Evolutionary conservation across 1,284 basidiomycete genomes (phyloP).

Genomic region (Inonotus hispidus): DNA sequence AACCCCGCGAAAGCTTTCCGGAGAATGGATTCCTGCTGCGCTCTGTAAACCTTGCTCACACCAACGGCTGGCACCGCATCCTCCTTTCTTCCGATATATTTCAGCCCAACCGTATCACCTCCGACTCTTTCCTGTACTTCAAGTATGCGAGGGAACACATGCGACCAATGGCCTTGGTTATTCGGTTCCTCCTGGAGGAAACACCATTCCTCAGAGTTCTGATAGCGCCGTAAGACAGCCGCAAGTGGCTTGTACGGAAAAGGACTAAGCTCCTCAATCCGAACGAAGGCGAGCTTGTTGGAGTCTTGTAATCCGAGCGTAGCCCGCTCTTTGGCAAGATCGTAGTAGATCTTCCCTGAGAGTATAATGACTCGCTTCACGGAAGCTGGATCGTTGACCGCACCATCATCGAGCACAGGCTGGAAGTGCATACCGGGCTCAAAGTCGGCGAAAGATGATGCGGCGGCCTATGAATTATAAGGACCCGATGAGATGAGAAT

Average conservation of each 20-base stretch:
- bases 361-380: constrained; percentile 56
- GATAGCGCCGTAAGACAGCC: constrained; percentile 44
- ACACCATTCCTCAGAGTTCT: constrained; percentile 31
- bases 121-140: constrained; percentile 38
- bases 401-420: constrained; percentile 62
- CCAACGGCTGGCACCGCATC: constrained; percentile 78
- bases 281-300: constrained; percentile 57
- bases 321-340: constrained; percentile 66
- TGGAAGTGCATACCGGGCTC: constrained; percentile 60
- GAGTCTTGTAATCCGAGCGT: constrained; percentile 39
- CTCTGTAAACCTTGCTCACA: constrained; percentile 61
- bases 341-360: constrained; percentile 85
- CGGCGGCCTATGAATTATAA: constrained; percentile 51
- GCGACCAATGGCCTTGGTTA: constrained; percentile 78
- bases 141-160: constrained; percentile 55
- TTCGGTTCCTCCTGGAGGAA: constrained; percentile 86
- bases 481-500: constrained; percentile 10
- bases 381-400: constrained; percentile 28
- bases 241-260: constrained; percentile 68
- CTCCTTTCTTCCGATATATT: constrained; percentile 63
- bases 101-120: constrained; percentile 33
- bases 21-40: constrained; percentile 58
- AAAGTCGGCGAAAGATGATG: constrained; percentile 65
- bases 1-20: constrained; percentile 44
- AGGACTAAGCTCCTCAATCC: constrained; percentile 80